Base-by-base conservation (phyloP, 768 basidiomycete species). In the Lentinula guzmanii region DNA sequence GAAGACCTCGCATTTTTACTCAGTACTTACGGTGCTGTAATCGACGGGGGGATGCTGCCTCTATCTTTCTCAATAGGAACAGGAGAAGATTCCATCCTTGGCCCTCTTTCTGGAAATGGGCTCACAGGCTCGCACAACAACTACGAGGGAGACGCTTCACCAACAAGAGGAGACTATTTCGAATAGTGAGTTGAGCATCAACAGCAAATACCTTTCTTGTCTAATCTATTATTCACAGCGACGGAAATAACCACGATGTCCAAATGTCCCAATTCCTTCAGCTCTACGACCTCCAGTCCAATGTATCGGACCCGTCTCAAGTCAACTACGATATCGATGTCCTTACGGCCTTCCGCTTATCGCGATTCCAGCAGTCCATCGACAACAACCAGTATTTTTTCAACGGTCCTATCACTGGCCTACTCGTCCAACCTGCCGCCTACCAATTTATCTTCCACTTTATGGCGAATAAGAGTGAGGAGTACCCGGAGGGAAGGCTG, bases 91-190 rank as follows among this genome's bases (percentile, higher is more conserved):
- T 21, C 46, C n/a, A 48, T 48, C 21, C 11, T 48, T 24, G 46
- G 21, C 4, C 21, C 18, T 24, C 2, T 24, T 46, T 8, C 45
- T 21, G 4, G 21, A 48, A 48, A 48, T 0, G 46, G 46, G 46
- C 46, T 48, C 8, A 28, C 46, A 8, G 18, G 21, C 21, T 48
- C 60, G 67, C 66, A 21, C 67, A 67, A 50, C 56, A 71, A 60
- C 60, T 18, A 35, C 52, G 52, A 54, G 39, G 3, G 33, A 41
- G 33, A 35, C n/a, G 39, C 4, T 24, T 35, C 52, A 33, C 34
- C 52, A 10, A 41, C 31, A 7, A 41, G 16, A 54, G 52, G 52
- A 1, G 52, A n/a, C n/a, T n/a, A n/a, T n/a, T n/a, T n/a, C n/a
- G n/a, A n/a, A n/a, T n/a, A n/a, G n/a, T n/a, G n/a, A n/a, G n/a